Conservation (phyloP, 768 basidiomycete species). For the Russula abietina region DNA sequence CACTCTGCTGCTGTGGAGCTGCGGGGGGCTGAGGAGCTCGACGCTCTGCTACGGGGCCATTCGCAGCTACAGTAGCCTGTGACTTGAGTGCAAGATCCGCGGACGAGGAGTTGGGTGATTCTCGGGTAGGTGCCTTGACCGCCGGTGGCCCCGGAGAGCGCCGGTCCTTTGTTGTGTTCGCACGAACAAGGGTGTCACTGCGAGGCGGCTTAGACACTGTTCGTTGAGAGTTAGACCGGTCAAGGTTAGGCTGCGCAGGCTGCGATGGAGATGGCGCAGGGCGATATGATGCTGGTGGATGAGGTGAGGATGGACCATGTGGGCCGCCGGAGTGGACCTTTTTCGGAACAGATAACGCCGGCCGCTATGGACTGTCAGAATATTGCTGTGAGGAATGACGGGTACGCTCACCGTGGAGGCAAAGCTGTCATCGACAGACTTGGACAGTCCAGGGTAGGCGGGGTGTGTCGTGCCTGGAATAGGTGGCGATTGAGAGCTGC, state of each 20-base stretch:
- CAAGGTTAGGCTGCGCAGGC: constrained; percentile 60
- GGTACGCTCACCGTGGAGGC: constrained; percentile 50
- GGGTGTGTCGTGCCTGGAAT: constrained; percentile 13
- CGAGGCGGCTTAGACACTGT: constrained; percentile 42
- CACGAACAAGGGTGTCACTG: constrained; percentile 43
- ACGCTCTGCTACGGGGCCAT: constrained; percentile 21
- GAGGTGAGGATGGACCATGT: constrained; percentile 15
- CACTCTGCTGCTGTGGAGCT: constrained; percentile 48
- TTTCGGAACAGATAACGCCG: constrained; percentile 40
- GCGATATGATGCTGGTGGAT: constrained; percentile 56
- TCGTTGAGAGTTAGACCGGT: constrained; percentile 85
- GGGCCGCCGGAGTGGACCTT: constrained; percentile 25
- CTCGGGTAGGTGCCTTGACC: constrained; percentile 24
- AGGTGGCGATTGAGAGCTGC: constrained; percentile 23
- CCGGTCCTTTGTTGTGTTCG: constrained; percentile 64
- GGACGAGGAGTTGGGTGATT: constrained; percentile 19
- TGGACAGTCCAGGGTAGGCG: constrained; percentile 27
- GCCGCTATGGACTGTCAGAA: constrained; percentile 31
- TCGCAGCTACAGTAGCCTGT: not conserved
- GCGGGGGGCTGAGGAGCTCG: constrained; percentile 34
- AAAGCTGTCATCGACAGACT: constrained; percentile 44
- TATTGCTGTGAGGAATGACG: not conserved
- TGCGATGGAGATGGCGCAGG: constrained; percentile 72
- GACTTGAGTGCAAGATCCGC: constrained; percentile 18
- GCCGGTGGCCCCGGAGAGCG: constrained; percentile 37